These are phyloP conservation scores for Suhomyces tanzawaensis DNA, from an alignment of 805 yeast genomes.

Conservation along the genomic window DNA sequence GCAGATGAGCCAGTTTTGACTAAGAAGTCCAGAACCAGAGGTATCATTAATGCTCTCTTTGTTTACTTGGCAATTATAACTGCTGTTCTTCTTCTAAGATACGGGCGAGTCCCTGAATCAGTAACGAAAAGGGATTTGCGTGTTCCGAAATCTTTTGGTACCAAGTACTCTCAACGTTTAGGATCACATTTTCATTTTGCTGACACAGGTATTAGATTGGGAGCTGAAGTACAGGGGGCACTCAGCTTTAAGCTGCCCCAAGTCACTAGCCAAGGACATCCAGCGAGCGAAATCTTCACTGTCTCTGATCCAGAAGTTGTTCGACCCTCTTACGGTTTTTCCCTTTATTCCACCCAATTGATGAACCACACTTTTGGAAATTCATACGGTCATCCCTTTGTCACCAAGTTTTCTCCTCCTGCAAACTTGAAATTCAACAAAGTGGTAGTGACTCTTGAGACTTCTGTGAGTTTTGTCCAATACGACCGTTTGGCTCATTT, in stretches of 20 bases:
- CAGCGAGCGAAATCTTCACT: slow-evolving; percentile 14
- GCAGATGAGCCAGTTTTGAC: too few species aligned
- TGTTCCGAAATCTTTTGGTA: too few species aligned
- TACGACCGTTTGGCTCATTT: slow-evolving; percentile 66
- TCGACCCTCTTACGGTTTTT: slow-evolving; percentile 17
- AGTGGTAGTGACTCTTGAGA: slow-evolving; percentile 52
- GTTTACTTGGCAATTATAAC: too few species aligned
- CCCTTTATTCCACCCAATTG: slow-evolving; percentile 41
- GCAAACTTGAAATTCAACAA: slow-evolving; percentile 41
- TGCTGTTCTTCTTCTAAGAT: too few species aligned
- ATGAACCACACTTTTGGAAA: slow-evolving; percentile 52
- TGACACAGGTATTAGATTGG: too few species aligned
- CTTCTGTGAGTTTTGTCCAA: slow-evolving; percentile 57
- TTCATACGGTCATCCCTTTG: slow-evolving; percentile 59
- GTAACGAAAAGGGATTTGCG: too few species aligned
- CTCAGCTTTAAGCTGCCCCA: too few species aligned
- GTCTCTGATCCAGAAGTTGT: slow-evolving; percentile 18
- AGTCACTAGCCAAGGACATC: not conserved
- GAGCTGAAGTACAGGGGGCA: too few species aligned
- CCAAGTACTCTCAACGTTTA: not conserved
- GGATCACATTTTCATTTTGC: not conserved
- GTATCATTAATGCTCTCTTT: too few species aligned
- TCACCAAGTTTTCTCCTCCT: slow-evolving; percentile 43
- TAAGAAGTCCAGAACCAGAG: too few species aligned
- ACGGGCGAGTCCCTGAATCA: too few species aligned